Evolutionary conservation across 768 basidiomycete genomes (phyloP).

Genomic region (Pleurotus platypus): DNA sequence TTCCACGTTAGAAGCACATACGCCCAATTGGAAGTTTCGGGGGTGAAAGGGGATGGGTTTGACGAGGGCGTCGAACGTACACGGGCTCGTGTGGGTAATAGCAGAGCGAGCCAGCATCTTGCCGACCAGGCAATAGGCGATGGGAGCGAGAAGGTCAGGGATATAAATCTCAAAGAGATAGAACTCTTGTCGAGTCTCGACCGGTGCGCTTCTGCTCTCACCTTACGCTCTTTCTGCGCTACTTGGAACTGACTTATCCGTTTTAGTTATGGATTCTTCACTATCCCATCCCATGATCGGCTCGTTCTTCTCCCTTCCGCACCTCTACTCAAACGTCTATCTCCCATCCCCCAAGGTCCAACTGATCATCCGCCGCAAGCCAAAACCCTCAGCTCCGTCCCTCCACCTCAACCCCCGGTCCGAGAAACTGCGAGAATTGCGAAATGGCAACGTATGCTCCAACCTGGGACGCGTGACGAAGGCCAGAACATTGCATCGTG

Average conservation of each 20-base stretch:
- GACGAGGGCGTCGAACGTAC: constrained; percentile 94
- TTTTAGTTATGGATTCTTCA: constrained; percentile 88
- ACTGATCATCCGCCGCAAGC: constrained; percentile 42
- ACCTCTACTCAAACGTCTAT: constrained; percentile 59
- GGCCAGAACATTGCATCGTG: constrained; percentile 80
- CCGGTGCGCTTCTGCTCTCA: constrained; percentile 51
- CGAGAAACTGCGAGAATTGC: constrained; percentile 77
- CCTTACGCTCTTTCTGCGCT: constrained; percentile 12
- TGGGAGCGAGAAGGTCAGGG: constrained; percentile 57
- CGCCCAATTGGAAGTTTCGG: constrained; percentile 81
- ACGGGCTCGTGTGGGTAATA: constrained; percentile 61
- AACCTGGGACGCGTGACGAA: constrained; percentile 59
- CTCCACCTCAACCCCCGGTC: constrained; percentile 41
- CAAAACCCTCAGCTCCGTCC: constrained; percentile 41
- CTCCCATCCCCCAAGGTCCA: constrained; percentile 40
- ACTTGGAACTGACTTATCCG: constrained; percentile 3
- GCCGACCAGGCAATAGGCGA: constrained; percentile 54
- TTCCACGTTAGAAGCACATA: constrained; percentile 86
- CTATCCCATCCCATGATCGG: constrained; percentile 77
- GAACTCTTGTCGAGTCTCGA: constrained; percentile 76
- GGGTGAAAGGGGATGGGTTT: constrained; percentile 94
- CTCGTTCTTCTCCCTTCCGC: constrained; percentile 65
- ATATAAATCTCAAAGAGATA: constrained; percentile 71
- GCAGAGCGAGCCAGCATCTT: constrained; percentile 54
- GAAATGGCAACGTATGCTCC: constrained; percentile 94